A percentile compares a stretch with the other conserved stretches of the same genome.
Evolutionary conservation across 1,284 basidiomycete genomes (phyloP).

Genomic region (Apiotrichum veenhuisii): DNA sequence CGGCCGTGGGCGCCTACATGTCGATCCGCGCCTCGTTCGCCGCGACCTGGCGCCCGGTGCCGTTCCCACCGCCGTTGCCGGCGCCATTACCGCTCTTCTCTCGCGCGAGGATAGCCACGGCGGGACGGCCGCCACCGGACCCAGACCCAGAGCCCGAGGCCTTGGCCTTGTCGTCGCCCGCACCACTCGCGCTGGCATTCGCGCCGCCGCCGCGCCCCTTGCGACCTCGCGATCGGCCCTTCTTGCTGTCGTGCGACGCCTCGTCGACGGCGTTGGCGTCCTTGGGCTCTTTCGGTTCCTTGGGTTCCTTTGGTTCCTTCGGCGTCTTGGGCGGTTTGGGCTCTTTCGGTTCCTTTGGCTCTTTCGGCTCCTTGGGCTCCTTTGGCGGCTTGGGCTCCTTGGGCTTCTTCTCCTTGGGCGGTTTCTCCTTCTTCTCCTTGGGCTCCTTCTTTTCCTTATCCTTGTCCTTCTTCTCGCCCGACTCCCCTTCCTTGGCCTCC

Average conservation of each 20-base stretch:
- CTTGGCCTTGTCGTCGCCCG: not conserved
- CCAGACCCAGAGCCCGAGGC: not conserved
- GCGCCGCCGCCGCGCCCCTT: constrained; percentile 6
- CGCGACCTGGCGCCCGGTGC: not conserved
- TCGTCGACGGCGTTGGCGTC: not conserved
- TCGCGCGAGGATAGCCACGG: not conserved
- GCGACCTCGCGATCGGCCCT: not conserved
- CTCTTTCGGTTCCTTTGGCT: constrained; percentile 7
- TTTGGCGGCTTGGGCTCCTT: constrained; percentile 3
- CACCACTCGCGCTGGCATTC: not conserved
- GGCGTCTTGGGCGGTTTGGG: constrained; percentile 4
- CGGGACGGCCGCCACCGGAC: not conserved
- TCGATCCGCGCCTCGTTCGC: constrained; percentile 20
- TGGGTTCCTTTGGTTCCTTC: constrained; percentile 1
- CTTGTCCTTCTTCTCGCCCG: constrained; percentile 6
- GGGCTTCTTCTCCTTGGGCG: not conserved
- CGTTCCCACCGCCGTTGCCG: not conserved
- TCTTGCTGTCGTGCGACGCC: constrained; percentile 3
- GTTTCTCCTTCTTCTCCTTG: too few relatives aligned
- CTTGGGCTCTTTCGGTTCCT: not conserved
- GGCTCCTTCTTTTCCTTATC: too few relatives aligned
- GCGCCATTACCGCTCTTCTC: not conserved
- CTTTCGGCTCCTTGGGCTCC: not conserved
- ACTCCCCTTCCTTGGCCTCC: too few relatives aligned
- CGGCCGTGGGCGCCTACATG: constrained; percentile 13